Evolutionary conservation across 345 rosid species (phyloP), one percentile per base, ranked within the genome.

Genomic region (Populus alba): DNA sequence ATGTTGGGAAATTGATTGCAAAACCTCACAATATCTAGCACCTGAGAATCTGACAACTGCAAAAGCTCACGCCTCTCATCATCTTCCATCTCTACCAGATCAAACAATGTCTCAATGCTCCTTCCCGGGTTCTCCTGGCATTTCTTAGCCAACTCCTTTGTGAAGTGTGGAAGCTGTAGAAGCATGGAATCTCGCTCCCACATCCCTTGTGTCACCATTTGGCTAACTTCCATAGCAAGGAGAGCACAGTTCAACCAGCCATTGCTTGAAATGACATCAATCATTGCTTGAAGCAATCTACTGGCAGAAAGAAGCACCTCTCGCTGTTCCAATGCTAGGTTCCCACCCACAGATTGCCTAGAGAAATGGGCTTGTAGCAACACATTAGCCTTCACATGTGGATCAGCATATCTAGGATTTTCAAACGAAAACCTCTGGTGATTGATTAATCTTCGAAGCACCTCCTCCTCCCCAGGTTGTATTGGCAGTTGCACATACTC

Each of bases 101-200:
- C 97, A 81, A 93, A 92, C 39, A 95, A 89, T 0, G 93, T 91
- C 88, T 92, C 97, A 49, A 93, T 85, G 78, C 74, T 87, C 86
- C 87, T 90, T 49, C 94, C 94, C 0, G 94, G 92, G 75, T 93
- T 91, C 87, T 93, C 98, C 77, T 82, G 94, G 81, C 97, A 93
- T 81, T 70, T 88, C 88, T 83, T 95, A 43, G 96, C 99, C 61
- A 91, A 71, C 6, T 95, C 97, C 80, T 91, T 89, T 15, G 94
- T 89, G 83, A 91, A 93, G 82, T 95, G 92, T n/a, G 97, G 98
- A 76, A 95, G 92, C 89, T 93, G 96, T 62, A 92, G 83, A 74
- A 93, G 99, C 92, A 92, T 88, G 20, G 98, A 88, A 83, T 92
- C 97, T 35, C 93, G 91, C 87, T 95, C 98, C 99, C 99, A 93